These are phyloP conservation scores for Plectosphaerella cucumerina DNA, from an alignment of 2,329 filamentous ascomycete species.

Conservation along the genomic window DNA sequence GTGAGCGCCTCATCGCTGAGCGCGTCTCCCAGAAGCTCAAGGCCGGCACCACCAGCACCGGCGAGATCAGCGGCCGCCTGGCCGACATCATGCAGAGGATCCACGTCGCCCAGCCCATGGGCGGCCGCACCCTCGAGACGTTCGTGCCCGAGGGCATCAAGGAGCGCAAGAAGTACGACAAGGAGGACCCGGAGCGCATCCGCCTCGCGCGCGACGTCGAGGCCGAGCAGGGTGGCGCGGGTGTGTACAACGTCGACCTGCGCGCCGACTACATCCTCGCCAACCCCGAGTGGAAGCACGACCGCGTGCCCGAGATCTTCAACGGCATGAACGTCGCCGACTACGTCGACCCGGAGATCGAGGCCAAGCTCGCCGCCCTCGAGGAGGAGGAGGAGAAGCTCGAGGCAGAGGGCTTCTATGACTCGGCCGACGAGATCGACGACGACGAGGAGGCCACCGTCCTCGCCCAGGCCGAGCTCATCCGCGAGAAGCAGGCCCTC, in stretches of 20 bases:
- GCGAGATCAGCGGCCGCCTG: constrained; percentile 73
- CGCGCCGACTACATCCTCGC: constrained; percentile 84
- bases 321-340: constrained; percentile 98
- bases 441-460: constrained; percentile 87
- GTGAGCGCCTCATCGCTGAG: constrained; percentile 87
- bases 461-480: constrained; percentile 86
- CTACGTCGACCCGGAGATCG: constrained; percentile 95
- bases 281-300: constrained; percentile 90
- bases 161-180: constrained; percentile 83
- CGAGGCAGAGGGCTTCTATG: constrained; percentile 89
- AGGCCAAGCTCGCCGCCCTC: constrained; percentile 82
- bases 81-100: constrained; percentile 91
- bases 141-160: constrained; percentile 86
- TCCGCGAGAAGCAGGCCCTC: constrained; percentile 88
- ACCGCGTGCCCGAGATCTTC: constrained; percentile 90
- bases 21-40: constrained; percentile 95
- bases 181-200: constrained; percentile 77
- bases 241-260: constrained; percentile 93
- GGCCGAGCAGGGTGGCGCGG: constrained; percentile 87
- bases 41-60: constrained; percentile 74
- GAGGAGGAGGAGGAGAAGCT: constrained; percentile 95
- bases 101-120: constrained; percentile 92
- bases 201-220: constrained; percentile 83
- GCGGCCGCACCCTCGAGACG: constrained; percentile 70
- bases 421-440: constrained; percentile 76